Evolutionary conservation across 192 early-diverging fungal species (phyloP).

Genomic region (Mortierella alpina): DNA sequence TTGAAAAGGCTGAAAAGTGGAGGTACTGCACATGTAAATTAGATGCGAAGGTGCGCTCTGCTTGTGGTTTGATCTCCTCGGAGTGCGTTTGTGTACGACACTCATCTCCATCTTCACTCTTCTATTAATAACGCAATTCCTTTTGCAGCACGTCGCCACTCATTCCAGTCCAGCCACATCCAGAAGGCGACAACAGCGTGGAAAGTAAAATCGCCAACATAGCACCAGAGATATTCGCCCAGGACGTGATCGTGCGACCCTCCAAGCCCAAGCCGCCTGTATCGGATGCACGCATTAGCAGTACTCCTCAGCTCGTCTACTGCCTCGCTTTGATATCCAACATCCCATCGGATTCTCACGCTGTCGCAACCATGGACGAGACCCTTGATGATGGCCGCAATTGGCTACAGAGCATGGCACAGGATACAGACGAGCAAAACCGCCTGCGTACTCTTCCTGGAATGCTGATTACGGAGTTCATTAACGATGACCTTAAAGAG

Average conservation of each 20-base stretch:
- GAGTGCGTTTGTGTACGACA: not conserved
- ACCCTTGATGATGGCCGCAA: not conserved
- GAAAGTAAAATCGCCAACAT: no score
- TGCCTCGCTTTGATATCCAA: not conserved
- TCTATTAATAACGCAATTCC: no score
- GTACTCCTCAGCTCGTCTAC: conserved; percentile 1
- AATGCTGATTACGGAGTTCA: not conserved
- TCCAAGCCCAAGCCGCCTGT: not conserved
- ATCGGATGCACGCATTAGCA: not conserved
- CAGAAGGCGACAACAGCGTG: no score
- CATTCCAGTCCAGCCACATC: no score
- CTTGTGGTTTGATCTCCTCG: no score
- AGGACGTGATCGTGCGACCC: no score
- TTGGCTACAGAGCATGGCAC: not conserved
- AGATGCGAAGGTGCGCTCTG: no score
- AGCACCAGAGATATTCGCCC: no score
- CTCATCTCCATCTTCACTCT: no score
- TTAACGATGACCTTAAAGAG: not conserved
- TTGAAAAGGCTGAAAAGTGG: no score
- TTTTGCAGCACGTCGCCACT: no score
- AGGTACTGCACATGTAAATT: no score
- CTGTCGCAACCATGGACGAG: not conserved
- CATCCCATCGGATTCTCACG: not conserved
- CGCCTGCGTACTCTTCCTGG: not conserved
- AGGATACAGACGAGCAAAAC: not conserved